Percentiles rank a stretch among this genome's conserved stretches.
These are phyloP conservation scores for Rhizoclosmatium globosum DNA, from an alignment of 192 early-diverging fungal genomes.

Conservation along the genomic window DNA sequence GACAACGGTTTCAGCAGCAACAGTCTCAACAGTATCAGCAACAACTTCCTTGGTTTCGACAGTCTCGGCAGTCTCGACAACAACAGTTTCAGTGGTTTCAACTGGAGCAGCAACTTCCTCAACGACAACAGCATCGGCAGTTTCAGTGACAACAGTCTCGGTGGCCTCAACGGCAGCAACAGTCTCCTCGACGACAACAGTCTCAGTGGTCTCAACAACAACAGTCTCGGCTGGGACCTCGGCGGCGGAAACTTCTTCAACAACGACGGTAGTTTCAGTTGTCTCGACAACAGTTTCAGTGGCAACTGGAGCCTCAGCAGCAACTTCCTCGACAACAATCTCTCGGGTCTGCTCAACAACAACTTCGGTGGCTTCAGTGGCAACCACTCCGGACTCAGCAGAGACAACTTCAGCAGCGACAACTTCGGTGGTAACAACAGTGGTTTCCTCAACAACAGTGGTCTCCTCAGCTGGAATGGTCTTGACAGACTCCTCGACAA, in stretches of 20 bases:
- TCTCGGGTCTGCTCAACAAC: not conserved
- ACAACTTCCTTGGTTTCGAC: not conserved
- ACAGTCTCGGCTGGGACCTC: not conserved
- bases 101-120: not conserved
- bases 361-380: not conserved
- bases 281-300: not conserved
- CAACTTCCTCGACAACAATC: not conserved
- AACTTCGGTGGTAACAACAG: not conserved
- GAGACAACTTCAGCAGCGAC: not conserved
- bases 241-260: not conserved
- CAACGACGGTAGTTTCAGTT: not conserved
- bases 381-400: not conserved
- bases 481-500: not conserved
- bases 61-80: slow-evolving; percentile 24
- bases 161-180: not conserved
- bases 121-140: not conserved
- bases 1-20: slow-evolving; percentile 21
- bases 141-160: not conserved
- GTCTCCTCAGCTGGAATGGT: not conserved
- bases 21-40: slow-evolving; percentile 31
- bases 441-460: slow-evolving; percentile 9
- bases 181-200: not conserved
- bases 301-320: not conserved
- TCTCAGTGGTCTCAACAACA: too few relatives aligned
- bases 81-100: not conserved